Base-by-base conservation (phyloP, 331 rosid species). In the Quercus phellos region DNA sequence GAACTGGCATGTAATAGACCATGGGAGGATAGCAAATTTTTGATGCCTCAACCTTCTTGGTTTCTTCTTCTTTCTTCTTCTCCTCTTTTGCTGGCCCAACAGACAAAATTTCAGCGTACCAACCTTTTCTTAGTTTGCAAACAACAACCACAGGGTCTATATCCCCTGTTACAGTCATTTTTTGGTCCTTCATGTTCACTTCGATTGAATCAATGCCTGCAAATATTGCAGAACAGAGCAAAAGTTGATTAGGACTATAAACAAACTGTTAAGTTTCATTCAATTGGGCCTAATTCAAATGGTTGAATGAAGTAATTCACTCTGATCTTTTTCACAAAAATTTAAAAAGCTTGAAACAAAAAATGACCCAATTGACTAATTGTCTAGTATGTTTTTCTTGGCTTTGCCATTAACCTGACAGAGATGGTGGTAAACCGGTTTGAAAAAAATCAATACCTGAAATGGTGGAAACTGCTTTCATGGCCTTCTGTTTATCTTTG, bases 51-150 rank as follows among this genome's bases (percentile, higher is more conserved):
- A 80, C 84, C 35, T 86, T 84, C 81, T 91, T 91, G 6, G 0
- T 30, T 0, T 78, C 86, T 0, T 74, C 89, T 46, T 80, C 79
- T 6, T 68, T 27, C 29, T 83, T 78, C 34, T 64, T 55, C 34
- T 70, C 6, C 84, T 94, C 97, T 70, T 92, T 90, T 11, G 98
- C 92, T 2, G 98, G 98, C 83, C 98, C 98, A 24, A 92, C 96
- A 1, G 96, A 81, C 64, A 92, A 2, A 11, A 94, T 89, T 21
- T 94, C 96, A 6, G 94, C 67, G 84, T 17, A 56, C 93, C 96
- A 94, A 46, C 67, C 9, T 74, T 90, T 94, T 79, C 94, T 76
- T 26, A 92, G 68, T 66, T 92, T 94, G 82, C 63, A 82, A 5
- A 89, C 92, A 38, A 92, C 78, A 0, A 76, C 26, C 1, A 90